phyloP scores from a whole-genome alignment of 768 basidiomycete genomes.

The Termitomyces sp. region DNA sequence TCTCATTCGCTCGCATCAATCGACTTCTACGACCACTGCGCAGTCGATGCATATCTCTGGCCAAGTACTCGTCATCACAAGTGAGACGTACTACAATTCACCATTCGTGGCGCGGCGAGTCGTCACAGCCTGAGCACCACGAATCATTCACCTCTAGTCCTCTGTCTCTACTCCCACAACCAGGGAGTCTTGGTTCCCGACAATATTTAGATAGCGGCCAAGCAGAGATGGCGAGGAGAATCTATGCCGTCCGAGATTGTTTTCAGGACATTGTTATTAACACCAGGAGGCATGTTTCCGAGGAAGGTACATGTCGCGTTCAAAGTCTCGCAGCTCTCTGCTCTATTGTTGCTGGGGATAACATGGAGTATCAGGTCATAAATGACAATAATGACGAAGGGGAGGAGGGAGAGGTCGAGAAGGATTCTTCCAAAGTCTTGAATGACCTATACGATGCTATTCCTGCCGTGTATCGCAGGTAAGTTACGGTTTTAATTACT shows the following conservation, averaged over 20 bases:
- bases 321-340: constrained; percentile 40
- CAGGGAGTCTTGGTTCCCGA: constrained; percentile 25
- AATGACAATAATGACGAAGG: constrained; percentile 9
- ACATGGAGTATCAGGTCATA: constrained; percentile 28
- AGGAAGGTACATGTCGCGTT: constrained; percentile 13
- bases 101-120: background rate
- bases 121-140: background rate
- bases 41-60: constrained; percentile 16
- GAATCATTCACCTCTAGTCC: constrained; percentile 17
- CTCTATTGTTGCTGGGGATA: constrained; percentile 38
- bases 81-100: background rate
- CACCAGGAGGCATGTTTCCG: constrained; percentile 10
- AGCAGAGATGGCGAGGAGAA: constrained; percentile 34
- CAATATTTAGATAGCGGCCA: constrained; percentile 27
- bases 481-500: constrained; percentile 4
- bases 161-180: constrained; percentile 31
- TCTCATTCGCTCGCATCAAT: constrained; percentile 17
- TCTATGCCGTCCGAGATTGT: constrained; percentile 50
- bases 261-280: constrained; percentile 46
- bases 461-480: constrained; percentile 50
- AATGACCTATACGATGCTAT: constrained; percentile 46
- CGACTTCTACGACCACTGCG: constrained; percentile 20
- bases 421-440: constrained; percentile 19
- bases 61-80: constrained; percentile 4
- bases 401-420: constrained; percentile 16